These are phyloP conservation scores for Rubus parviflorus DNA, from an alignment of 306 rosid species.

Conservation along the genomic window DNA sequence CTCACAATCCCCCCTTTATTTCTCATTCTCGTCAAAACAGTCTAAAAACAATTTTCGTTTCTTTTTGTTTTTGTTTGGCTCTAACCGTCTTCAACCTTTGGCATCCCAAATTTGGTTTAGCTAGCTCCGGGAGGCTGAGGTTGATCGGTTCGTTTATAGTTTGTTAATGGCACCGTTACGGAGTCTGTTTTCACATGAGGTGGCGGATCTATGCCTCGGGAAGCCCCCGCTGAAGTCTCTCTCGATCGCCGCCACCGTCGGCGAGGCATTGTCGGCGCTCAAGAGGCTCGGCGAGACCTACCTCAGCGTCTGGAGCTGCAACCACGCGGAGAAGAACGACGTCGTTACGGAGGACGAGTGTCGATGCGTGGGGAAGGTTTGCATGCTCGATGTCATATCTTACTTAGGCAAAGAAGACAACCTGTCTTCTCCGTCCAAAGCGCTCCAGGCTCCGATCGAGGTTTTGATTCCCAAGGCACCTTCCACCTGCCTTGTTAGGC, in stretches of 20 bases:
- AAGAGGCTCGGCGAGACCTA: slow-evolving; percentile 40
- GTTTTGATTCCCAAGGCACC: slow-evolving; percentile 30
- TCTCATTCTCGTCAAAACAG: too few relatives aligned
- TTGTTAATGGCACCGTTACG: slow-evolving; percentile 47
- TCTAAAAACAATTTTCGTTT: too few relatives aligned
- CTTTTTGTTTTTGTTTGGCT: too few relatives aligned
- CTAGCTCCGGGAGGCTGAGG: too few relatives aligned
- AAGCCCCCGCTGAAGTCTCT: slow-evolving; percentile 73
- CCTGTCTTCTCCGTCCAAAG: slow-evolving; percentile 48
- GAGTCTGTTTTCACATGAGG: slow-evolving; percentile 45
- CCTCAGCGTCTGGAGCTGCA: slow-evolving; percentile 75
- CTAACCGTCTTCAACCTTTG: too few relatives aligned
- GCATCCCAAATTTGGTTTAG: too few relatives aligned
- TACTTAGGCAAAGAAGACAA: slow-evolving; percentile 53
- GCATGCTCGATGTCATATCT: slow-evolving; percentile 58
- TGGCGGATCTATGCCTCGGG: slow-evolving; percentile 81
- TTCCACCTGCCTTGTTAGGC: slow-evolving; percentile 36
- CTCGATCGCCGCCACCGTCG: slow-evolving; percentile 50
- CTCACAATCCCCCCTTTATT: too few relatives aligned
- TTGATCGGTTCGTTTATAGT: too few relatives aligned
- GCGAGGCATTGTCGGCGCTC: slow-evolving; percentile 57
- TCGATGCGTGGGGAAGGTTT: slow-evolving; percentile 63
- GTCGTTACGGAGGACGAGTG: slow-evolving; percentile 32
- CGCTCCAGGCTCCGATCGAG: slow-evolving; percentile 53
- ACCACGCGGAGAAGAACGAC: slow-evolving; percentile 34